Evolutionary conservation across 2,329 filamentous ascomycete genomes (phyloP), one percentile per base, ranked within the genome.

Genomic region (Thermomyces lanuginosus): DNA sequence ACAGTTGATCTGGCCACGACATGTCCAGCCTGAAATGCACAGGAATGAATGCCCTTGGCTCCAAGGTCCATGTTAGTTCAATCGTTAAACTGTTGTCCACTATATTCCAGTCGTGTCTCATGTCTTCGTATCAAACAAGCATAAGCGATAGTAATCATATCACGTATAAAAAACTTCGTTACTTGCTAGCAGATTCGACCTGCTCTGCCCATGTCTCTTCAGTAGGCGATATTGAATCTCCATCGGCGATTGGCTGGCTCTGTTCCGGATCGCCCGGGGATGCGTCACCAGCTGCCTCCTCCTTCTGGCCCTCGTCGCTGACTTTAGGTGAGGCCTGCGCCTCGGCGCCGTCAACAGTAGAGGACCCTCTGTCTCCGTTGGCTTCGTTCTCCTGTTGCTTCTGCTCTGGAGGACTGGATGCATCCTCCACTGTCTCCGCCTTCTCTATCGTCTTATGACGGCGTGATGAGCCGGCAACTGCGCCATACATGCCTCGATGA

Each of bases 401-500:
- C n/a, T n/a, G n/a, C n/a, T n/a, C n/a, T n/a, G n/a, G 16, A 17
- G 22, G 27, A 23, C 31, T 19, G 8, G 29, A 21, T 7, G 16
- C 11, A n/a, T 30, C 42, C 9, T 47, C 42, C n/a, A 38, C 36
- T 16, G 37, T 15, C 18, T 36, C 31, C 31, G 37, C 35, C 3
- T 41, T 40, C 13, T 43, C 43, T 17, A 14, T 22, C 9, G 8
- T 22, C 22, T 49, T 46, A 35, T 45, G 45, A 6, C 42, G 41
- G 24, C 50, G 41, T 4, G 34, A 30, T 16, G 43, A 37, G 10
- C 49, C 55, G 20, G 52, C 52, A 6, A 68, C 52, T 14, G 58
- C 64, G 6, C 65, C 65, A 36, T 66, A 54, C 35, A 63, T 62
- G 6, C 64, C 65, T 16, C 65, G 49, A 15, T 58, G 46, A 33